A percentile compares a stretch with the other conserved stretches of the same genome.
phyloP scores from a whole-genome alignment of 2,329 filamentous ascomycete genomes.

The Phaeosphaeriaceae sp. region DNA sequence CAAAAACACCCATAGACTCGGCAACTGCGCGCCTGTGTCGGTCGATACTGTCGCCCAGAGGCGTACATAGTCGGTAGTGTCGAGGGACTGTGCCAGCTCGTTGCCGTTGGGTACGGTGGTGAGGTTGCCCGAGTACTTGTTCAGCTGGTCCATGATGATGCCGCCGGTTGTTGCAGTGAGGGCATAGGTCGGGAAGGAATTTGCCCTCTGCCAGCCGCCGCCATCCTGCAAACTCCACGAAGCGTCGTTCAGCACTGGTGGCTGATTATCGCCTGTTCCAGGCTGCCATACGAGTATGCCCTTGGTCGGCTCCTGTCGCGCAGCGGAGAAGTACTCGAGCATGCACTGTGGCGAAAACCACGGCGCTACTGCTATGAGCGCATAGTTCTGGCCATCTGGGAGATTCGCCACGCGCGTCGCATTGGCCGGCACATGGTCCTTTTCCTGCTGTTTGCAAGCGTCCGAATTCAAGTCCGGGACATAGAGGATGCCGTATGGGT shows the following conservation, averaged over 20 bases:
- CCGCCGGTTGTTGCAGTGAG: constrained; percentile 73
- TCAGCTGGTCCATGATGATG: constrained; percentile 74
- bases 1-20: constrained; percentile 82
- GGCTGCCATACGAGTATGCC: constrained; percentile 66
- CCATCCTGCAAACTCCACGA: constrained; percentile 76
- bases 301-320: constrained; percentile 66
- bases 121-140: constrained; percentile 79
- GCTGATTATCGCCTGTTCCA: constrained; percentile 60
- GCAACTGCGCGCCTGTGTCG: constrained; percentile 65
- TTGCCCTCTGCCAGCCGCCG: constrained; percentile 74
- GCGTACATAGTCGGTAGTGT: constrained; percentile 55
- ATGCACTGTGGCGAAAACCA: constrained; percentile 83
- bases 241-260: constrained; percentile 70
- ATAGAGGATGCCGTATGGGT: constrained; percentile 82
- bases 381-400: constrained; percentile 68
- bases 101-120: constrained; percentile 55
- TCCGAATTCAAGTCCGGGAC: constrained; percentile 74
- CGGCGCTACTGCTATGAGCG: constrained; percentile 82
- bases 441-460: constrained; percentile 69
- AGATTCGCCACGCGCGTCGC: constrained; percentile 77
- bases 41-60: constrained; percentile 61
- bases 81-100: constrained; percentile 48
- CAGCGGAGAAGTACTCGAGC: constrained; percentile 71
- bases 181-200: constrained; percentile 83
- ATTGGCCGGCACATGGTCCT: constrained; percentile 74